These are phyloP conservation scores for Coemansia sp. DNA, from an alignment of 192 early-diverging fungal genomes.

Conservation along the genomic window DNA sequence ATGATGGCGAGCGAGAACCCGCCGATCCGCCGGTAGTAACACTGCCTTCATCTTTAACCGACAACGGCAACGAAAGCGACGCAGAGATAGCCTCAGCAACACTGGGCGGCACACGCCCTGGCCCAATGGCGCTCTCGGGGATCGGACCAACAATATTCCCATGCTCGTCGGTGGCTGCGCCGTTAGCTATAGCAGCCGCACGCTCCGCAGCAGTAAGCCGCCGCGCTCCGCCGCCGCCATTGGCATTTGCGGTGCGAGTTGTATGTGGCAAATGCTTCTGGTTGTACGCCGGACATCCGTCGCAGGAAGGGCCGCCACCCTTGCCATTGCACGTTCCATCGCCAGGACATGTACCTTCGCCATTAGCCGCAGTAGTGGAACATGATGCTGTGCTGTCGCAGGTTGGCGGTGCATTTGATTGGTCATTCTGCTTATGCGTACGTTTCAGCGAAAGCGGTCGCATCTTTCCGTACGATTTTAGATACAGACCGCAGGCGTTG, in stretches of 20 bases:
- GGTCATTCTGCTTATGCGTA: slow-evolving; percentile 23
- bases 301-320: slow-evolving; percentile 69
- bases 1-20: not conserved
- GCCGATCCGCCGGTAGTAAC: not conserved
- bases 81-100: slow-evolving; percentile 37
- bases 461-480: slow-evolving; percentile 54
- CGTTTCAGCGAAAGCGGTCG: slow-evolving; percentile 53
- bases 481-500: slow-evolving; percentile 71
- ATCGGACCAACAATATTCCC: slow-evolving; percentile 52
- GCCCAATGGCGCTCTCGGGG: slow-evolving; percentile 38
- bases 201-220: slow-evolving; percentile 50
- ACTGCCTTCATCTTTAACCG: not conserved
- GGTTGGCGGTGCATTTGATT: not conserved
- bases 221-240: slow-evolving; percentile 16
- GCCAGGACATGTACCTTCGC: slow-evolving; percentile 67
- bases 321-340: slow-evolving; percentile 75
- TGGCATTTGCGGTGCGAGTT: slow-evolving; percentile 13
- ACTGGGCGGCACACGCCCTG: slow-evolving; percentile 35
- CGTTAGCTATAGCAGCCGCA: slow-evolving; percentile 53
- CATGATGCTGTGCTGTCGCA: not conserved
- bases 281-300: slow-evolving; percentile 75
- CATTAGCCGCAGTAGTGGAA: not conserved
- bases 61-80: not conserved
- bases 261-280: slow-evolving; percentile 57
- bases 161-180: slow-evolving; percentile 50